Conservation (phyloP, 2,329 filamentous ascomycete species). For the Helotiales sp. region DNA sequence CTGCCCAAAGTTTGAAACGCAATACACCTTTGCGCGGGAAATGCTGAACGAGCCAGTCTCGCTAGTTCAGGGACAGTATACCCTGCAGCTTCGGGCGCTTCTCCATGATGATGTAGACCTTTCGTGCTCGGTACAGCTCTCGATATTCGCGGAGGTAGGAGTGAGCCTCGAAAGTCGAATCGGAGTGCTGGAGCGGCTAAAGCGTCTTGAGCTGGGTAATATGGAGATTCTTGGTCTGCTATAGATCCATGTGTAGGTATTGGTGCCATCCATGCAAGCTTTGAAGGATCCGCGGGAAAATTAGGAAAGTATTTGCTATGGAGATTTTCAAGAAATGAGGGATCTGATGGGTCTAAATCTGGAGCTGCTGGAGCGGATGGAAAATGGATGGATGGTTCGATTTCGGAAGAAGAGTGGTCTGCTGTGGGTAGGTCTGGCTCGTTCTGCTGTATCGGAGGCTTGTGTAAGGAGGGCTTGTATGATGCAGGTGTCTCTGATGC, state of each 20-base stretch:
- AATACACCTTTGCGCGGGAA: slow-evolving; percentile 84
- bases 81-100: slow-evolving; percentile 88
- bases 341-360: slow-evolving; percentile 79
- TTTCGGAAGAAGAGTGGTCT: slow-evolving; percentile 64
- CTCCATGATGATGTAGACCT: slow-evolving; percentile 90
- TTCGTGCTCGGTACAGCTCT: slow-evolving; percentile 72
- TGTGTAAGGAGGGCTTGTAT: too few species aligned
- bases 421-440: slow-evolving; percentile 23
- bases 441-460: too few species aligned
- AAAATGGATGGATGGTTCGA: slow-evolving; percentile 41
- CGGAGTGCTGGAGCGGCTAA: slow-evolving; percentile 77
- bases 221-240: slow-evolving; percentile 71
- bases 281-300: slow-evolving; percentile 79
- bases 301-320: slow-evolving; percentile 93
- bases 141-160: slow-evolving; percentile 76
- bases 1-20: slow-evolving; percentile 90
- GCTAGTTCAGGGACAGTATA: slow-evolving; percentile 91
- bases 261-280: slow-evolving; percentile 87
- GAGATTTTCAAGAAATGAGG: slow-evolving; percentile 79
- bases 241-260: slow-evolving; percentile 62
- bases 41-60: slow-evolving; percentile 74
- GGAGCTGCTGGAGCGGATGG: slow-evolving; percentile 51
- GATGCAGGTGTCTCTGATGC: too few species aligned
- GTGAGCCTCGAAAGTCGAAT: slow-evolving; percentile 81
- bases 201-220: slow-evolving; percentile 73